Evolutionary conservation across 116 monocot species (phyloP).

Genomic region (Trichopus zeylanicus): DNA sequence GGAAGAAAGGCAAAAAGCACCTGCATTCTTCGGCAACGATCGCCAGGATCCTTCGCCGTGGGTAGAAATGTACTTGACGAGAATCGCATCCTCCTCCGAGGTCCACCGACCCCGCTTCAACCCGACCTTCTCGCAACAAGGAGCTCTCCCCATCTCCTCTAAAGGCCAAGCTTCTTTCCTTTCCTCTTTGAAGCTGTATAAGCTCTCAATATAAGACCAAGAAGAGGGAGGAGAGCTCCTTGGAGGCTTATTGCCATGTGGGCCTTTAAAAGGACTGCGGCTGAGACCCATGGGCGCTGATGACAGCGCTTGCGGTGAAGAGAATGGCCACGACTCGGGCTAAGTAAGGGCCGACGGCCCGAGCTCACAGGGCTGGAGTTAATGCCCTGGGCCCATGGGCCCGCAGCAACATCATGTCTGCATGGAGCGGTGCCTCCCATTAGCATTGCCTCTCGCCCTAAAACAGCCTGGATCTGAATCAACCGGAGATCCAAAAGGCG

Average conservation of each 20-base stretch:
- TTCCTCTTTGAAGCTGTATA: not conserved
- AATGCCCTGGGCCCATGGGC: not conserved
- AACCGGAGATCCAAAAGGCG: not conserved
- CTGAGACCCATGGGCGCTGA: not conserved
- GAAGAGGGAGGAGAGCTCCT: not conserved
- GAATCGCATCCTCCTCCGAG: constrained; percentile 17
- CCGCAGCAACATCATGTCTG: not conserved
- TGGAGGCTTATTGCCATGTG: not conserved
- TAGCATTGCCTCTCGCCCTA: no score
- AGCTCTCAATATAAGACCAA: not conserved
- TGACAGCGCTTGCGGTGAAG: not conserved
- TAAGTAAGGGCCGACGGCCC: not conserved
- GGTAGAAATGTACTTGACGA: constrained; percentile 8
- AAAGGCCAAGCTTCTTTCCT: not conserved
- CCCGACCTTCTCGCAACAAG: constrained; percentile 19
- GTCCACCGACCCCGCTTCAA: constrained; percentile 25
- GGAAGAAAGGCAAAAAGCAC: not conserved
- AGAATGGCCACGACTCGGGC: not conserved
- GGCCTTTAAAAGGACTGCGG: not conserved
- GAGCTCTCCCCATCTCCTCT: constrained; percentile 20
- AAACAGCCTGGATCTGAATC: not conserved
- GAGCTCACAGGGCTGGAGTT: not conserved
- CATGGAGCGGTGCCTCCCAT: not conserved
- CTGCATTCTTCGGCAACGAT: constrained; percentile 16
- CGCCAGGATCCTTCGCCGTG: constrained; percentile 21